Conservation (phyloP, 257 asterid species). For the Nicotiana benthamiana region DNA sequence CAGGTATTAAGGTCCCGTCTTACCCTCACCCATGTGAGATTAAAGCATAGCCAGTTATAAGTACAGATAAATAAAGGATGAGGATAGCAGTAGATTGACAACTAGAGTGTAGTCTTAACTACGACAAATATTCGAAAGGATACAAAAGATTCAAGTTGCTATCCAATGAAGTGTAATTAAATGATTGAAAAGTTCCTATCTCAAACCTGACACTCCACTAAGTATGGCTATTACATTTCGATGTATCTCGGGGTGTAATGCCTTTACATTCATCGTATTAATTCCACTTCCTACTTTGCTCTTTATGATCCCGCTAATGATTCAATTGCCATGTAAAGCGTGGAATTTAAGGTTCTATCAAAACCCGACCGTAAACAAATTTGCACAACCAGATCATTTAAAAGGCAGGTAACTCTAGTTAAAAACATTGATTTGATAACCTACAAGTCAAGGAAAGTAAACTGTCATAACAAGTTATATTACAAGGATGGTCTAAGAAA, state of each 20-base stretch:
- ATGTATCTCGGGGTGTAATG: neutral
- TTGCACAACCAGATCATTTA: too few species aligned
- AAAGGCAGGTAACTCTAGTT: too few species aligned
- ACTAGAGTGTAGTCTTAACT: neutral
- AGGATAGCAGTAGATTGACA: neutral
- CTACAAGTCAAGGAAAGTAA: too few species aligned
- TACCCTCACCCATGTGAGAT: neutral
- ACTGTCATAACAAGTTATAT: too few species aligned
- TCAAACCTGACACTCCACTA: neutral
- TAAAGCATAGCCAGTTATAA: neutral
- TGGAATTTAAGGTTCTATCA: neutral
- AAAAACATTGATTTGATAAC: too few species aligned
- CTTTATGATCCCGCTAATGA: neutral
- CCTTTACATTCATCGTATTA: neutral
- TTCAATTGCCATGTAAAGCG: neutral
- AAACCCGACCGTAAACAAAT: neutral
- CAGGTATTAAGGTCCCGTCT: neutral
- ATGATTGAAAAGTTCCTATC: neutral
- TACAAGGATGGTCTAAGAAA: too few species aligned
- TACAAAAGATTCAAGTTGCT: neutral
- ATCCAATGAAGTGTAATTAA: neutral
- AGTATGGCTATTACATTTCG: neutral
- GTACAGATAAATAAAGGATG: neutral
- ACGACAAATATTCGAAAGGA: neutral
- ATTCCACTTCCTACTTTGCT: neutral